Conservation (phyloP, 2,329 filamentous ascomycete species). For the Penicillium sp. region DNA sequence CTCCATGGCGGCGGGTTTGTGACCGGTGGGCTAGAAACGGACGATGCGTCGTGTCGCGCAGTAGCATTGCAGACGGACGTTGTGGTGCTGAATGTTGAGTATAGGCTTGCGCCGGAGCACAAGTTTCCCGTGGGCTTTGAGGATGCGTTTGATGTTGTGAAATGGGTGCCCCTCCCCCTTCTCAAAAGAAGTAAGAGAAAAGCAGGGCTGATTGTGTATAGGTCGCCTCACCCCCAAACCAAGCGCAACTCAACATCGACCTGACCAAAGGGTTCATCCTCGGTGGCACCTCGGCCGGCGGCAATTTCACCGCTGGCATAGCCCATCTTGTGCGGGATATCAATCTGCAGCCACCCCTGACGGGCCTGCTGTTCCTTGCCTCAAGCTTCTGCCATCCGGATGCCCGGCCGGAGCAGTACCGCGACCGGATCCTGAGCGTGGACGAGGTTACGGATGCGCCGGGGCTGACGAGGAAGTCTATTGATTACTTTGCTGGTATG, state of each 20-base stretch:
- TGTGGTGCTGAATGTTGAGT: slow-evolving; percentile 49
- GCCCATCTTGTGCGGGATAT: slow-evolving; percentile 40
- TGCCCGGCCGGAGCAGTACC: slow-evolving; percentile 39
- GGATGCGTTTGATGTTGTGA: slow-evolving; percentile 46
- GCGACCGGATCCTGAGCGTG: slow-evolving; percentile 29
- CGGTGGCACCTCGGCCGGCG: slow-evolving; percentile 50
- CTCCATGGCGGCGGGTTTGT: slow-evolving; percentile 45
- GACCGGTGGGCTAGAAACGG: slow-evolving; percentile 42
- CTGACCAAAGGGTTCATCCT: slow-evolving; percentile 47
- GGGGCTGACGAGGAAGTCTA: slow-evolving; percentile 32
- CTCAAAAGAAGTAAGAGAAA: no score
- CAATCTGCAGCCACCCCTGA: slow-evolving; percentile 39
- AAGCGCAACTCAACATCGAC: slow-evolving; percentile 36
- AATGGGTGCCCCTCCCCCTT: slow-evolving; percentile 31
- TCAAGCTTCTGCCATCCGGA: slow-evolving; percentile 41
- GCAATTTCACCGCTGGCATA: slow-evolving; percentile 49
- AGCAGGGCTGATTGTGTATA: neutral
- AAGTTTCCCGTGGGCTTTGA: slow-evolving; percentile 47
- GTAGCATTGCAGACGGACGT: slow-evolving; percentile 34
- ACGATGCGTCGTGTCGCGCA: slow-evolving; percentile 40
- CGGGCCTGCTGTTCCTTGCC: slow-evolving; percentile 46
- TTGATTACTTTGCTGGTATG: slow-evolving; percentile 29
- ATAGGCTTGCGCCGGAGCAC: slow-evolving; percentile 51
- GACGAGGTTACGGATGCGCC: slow-evolving; percentile 31
- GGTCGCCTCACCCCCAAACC: neutral